Percentiles rank a stretch among this genome's conserved stretches.
These are phyloP conservation scores for Daldinia sp. DNA, from an alignment of 2,329 filamentous ascomycete genomes.

Conservation along the genomic window DNA sequence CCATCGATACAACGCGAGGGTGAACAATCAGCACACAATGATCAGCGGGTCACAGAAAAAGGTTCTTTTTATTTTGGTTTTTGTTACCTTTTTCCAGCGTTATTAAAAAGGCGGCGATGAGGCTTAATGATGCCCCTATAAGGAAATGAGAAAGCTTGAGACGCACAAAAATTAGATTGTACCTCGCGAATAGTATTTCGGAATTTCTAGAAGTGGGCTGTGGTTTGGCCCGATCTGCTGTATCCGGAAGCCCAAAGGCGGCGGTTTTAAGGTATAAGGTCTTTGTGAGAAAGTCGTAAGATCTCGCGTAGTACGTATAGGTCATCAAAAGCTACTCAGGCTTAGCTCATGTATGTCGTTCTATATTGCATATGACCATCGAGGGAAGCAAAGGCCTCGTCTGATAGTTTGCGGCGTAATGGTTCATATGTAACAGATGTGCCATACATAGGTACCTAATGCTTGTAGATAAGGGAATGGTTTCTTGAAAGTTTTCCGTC, in stretches of 20 bases:
- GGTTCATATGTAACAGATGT: background rate
- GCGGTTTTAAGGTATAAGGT: background rate
- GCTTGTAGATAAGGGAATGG: background rate
- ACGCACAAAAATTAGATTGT: conserved; percentile 57
- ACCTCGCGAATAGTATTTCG: conserved; percentile 58
- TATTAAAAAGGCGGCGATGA: conserved; percentile 31
- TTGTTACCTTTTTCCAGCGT: conserved; percentile 27
- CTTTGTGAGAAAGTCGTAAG: background rate
- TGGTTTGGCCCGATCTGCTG: conserved; percentile 39
- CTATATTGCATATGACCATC: background rate
- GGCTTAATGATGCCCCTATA: conserved; percentile 10
- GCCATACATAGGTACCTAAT: background rate
- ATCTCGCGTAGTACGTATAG: background rate
- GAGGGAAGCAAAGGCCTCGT: background rate
- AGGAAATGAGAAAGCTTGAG: conserved; percentile 51
- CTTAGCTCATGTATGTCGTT: background rate
- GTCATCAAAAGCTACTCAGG: background rate
- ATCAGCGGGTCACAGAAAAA: conserved; percentile 30
- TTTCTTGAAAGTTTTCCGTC: background rate
- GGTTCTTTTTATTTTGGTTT: conserved; percentile 25
- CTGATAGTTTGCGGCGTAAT: background rate
- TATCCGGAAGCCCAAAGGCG: background rate
- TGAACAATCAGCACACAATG: conserved; percentile 21
- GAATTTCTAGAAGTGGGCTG: conserved; percentile 52
- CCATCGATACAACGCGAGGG: conserved; percentile 20